These are phyloP conservation scores for Echeveria elegans DNA, from an alignment of 164 flowering plant genomes.

Conservation along the genomic window DNA sequence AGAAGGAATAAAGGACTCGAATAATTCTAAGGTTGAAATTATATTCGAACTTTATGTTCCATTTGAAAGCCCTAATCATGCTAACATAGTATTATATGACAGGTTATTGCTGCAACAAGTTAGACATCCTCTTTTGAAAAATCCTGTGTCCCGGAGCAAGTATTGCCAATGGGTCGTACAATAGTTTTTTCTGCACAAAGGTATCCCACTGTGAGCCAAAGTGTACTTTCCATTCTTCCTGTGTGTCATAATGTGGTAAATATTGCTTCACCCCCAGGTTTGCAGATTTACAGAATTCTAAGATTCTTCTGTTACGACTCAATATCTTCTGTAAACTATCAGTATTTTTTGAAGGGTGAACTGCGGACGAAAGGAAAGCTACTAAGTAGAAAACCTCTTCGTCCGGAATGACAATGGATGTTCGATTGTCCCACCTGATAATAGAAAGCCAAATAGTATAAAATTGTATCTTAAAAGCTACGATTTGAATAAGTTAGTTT, in stretches of 20 bases:
- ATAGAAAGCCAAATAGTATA: constrained; percentile 3
- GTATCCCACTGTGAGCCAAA: constrained; percentile 64
- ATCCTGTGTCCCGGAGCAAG: constrained; percentile 83
- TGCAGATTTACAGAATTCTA: constrained; percentile 35
- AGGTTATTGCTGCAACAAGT: not conserved
- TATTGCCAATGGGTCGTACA: constrained; percentile 68
- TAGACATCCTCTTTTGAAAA: constrained; percentile 39
- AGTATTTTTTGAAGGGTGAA: constrained; percentile 37
- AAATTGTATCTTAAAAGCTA: not conserved
- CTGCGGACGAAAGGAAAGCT: constrained; percentile 51
- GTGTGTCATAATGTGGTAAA: constrained; percentile 51
- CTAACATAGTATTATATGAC: not conserved
- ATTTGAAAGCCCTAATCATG: not conserved
- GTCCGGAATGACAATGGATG: constrained; percentile 46
- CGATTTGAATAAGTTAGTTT: not conserved
- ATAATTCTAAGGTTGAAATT: not conserved
- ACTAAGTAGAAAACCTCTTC: constrained; percentile 55
- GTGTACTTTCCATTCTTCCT: constrained; percentile 63
- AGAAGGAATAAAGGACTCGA: not conserved
- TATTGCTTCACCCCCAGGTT: constrained; percentile 70
- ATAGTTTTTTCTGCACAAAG: constrained; percentile 47
- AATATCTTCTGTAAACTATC: constrained; percentile 36
- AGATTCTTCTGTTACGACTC: constrained; percentile 34
- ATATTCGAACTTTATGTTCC: not conserved
- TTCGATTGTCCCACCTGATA: constrained; percentile 64